Percentiles rank a stretch among this genome's conserved stretches.
Conservation (phyloP, 2,329 filamentous ascomycete species). For the Cyanodermella asteris region DNA sequence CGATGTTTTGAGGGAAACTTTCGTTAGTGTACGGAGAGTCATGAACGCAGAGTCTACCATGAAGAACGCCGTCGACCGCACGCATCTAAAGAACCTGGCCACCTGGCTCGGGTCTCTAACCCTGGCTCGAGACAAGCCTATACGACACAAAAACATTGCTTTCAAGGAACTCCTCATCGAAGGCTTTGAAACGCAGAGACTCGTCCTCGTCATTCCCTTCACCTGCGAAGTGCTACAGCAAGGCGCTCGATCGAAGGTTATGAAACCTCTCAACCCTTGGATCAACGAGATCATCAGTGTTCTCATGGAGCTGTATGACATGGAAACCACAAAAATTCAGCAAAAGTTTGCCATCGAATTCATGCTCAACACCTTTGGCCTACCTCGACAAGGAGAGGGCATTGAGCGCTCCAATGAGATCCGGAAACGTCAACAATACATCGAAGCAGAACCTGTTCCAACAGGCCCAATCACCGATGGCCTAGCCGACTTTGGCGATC, state of each 20-base stretch:
- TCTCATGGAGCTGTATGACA: conserved; percentile 81
- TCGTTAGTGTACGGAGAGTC: conserved; percentile 63
- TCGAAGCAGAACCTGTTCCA: conserved; percentile 37
- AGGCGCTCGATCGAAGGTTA: conserved; percentile 65
- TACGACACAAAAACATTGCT: conserved; percentile 88
- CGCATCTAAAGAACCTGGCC: conserved; percentile 79
- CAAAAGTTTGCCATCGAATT: conserved; percentile 98
- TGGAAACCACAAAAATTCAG: conserved; percentile 82
- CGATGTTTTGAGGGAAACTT: conserved; percentile 85
- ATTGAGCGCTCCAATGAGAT: conserved; percentile 79
- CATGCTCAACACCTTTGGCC: conserved; percentile 69
- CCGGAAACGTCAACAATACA: conserved; percentile 44
- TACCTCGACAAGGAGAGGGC: conserved; percentile 86
- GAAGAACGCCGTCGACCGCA: conserved; percentile 62
- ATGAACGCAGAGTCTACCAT: conserved; percentile 78
- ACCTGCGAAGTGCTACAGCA: conserved; percentile 89
- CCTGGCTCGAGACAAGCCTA: conserved; percentile 79
- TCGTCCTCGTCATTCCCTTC: conserved; percentile 86
- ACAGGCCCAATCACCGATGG: conserved; percentile 40
- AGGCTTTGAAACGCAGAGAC: conserved; percentile 74
- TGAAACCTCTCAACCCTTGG: conserved; percentile 92
- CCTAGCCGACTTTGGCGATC: conserved; percentile 61
- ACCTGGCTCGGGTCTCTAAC: conserved; percentile 87
- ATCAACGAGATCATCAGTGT: conserved; percentile 86
- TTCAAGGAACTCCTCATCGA: conserved; percentile 92